phyloP scores from a whole-genome alignment of 257 asterid species.

The Linaria vulgaris region DNA sequence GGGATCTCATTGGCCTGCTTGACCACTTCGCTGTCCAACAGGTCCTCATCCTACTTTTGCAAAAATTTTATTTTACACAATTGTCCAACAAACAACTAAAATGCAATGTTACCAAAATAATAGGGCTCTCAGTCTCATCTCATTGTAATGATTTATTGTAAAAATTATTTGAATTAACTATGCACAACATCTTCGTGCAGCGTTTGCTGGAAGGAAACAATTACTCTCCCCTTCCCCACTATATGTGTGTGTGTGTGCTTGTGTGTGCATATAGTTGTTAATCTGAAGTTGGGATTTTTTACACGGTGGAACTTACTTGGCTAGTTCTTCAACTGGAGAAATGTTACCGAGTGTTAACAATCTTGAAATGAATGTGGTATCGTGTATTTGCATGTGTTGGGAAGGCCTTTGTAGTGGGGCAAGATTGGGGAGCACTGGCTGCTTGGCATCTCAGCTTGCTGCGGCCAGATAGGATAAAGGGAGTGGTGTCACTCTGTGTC shows the following conservation, averaged over 20 bases:
- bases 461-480: conserved; percentile 47
- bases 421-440: conserved; percentile 52
- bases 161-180: no score
- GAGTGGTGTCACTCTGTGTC: conserved; percentile 37
- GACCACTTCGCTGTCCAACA: conserved; percentile 44
- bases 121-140: no score
- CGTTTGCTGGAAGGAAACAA: no score
- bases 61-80: no score
- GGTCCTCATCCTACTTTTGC: conserved; percentile 22
- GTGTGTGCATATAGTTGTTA: not conserved
- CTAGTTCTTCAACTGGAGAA: not conserved
- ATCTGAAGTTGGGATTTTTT: no score
- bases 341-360: not conserved
- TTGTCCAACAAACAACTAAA: no score
- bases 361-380: not conserved
- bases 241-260: not conserved
- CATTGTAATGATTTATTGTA: no score
- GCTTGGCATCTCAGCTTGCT: conserved; percentile 53
- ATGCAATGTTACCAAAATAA: no score
- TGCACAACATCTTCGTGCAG: no score
- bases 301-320: not conserved
- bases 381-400: not conserved
- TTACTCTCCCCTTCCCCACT: no score
- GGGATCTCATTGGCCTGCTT: conserved; percentile 48
- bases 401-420: conserved; percentile 50